Conservation (phyloP, 208 protist genomes). For the Trypanosoma avium region DNA sequence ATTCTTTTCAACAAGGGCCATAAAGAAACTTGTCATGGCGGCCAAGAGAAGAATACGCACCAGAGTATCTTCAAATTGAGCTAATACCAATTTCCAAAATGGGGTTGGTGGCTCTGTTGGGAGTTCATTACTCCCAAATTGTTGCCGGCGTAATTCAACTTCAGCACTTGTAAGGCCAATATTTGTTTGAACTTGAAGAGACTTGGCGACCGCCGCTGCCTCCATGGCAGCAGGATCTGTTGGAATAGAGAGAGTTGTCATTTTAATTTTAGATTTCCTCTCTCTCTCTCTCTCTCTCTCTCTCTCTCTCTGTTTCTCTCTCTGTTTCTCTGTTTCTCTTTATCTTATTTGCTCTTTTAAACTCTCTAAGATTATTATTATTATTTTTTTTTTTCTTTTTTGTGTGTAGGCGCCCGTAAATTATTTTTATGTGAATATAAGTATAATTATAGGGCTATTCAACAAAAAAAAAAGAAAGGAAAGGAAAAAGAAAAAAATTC, state of each 20-base stretch:
- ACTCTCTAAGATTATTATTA: not conserved
- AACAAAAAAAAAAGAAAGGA: too few species aligned
- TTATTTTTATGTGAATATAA: not conserved
- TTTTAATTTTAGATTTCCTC: not conserved
- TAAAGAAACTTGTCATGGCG: constrained; percentile 76
- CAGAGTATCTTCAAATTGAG: constrained; percentile 91
- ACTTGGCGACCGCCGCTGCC: constrained; percentile 5
- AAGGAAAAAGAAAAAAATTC: constrained; percentile 2
- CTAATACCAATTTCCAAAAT: constrained; percentile 79
- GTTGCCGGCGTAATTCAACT: constrained; percentile 36
- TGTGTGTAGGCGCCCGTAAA: not conserved
- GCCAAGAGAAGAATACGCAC: constrained; percentile 87
- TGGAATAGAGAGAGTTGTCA: constrained; percentile 15
- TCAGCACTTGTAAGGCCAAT: constrained; percentile 37
- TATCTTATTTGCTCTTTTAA: too few species aligned
- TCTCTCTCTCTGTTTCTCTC: not conserved
- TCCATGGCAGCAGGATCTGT: constrained; percentile 22
- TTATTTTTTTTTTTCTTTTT: not conserved
- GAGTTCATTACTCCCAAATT: constrained; percentile 74
- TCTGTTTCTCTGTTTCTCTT: not conserved
- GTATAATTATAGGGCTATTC: too few species aligned
- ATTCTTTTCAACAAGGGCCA: constrained; percentile 76
- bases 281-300: not conserved
- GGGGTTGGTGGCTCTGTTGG: constrained; percentile 55
- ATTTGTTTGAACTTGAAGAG: constrained; percentile 25